phyloP scores from a whole-genome alignment of 2,329 filamentous ascomycete species.

The Xylaria sp. region DNA sequence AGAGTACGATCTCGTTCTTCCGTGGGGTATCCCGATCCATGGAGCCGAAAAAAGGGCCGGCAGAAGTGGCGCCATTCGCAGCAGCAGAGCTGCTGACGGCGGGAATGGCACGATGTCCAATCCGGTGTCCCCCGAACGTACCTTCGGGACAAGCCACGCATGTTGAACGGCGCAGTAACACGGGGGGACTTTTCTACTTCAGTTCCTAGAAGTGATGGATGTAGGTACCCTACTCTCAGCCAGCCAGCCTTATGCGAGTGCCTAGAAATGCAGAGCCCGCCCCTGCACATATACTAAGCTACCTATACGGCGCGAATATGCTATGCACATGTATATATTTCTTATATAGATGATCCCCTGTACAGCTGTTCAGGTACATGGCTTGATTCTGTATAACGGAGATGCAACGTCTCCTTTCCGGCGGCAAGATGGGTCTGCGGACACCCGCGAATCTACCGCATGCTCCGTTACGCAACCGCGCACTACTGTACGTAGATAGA shows the following conservation, averaged over 20 bases:
- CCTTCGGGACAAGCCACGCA: not conserved
- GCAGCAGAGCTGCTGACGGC: not conserved
- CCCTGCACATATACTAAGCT: conserved; percentile 13
- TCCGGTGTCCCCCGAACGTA: not conserved
- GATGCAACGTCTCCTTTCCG: conserved; percentile 29
- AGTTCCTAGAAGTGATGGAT: not conserved
- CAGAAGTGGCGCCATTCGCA: not conserved
- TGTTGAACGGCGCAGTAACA: not conserved
- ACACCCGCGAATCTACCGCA: conserved; percentile 4
- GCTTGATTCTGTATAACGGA: conserved; percentile 17
- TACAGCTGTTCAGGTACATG: conserved; percentile 2
- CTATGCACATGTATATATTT: not conserved
- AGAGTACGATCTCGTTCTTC: not conserved
- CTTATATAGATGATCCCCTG: not conserved
- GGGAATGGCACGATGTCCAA: not conserved
- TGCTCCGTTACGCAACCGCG: conserved; percentile 12
- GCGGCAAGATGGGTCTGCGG: conserved; percentile 11
- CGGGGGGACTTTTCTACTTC: not conserved
- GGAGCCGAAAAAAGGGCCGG: conserved; percentile 6
- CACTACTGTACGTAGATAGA: not conserved
- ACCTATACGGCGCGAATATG: not conserved
- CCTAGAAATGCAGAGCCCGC: not conserved
- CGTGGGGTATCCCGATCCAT: not conserved
- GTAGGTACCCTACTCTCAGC: not conserved
- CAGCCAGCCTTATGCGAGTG: conserved; percentile 10